Evolutionary conservation across 129 eudicot species (phyloP), one percentile per base, ranked within the genome.

Genomic region (Helichrysum umbraculigerum): DNA sequence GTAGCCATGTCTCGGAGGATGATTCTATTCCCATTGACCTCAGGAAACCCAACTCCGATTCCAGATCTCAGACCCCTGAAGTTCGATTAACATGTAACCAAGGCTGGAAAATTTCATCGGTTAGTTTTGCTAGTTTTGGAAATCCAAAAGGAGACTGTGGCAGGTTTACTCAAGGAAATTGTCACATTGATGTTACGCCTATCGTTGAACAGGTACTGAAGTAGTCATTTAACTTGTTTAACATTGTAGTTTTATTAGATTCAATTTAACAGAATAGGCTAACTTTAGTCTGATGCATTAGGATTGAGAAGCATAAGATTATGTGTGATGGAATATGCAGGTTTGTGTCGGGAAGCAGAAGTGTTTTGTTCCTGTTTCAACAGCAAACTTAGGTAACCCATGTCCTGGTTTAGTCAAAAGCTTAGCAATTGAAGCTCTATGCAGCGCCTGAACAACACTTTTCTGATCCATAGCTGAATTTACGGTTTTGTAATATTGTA

Each of bases 61-160:
- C 83, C 54, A 52, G 50, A 59, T 79, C 87, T 54, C 81, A 50
- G 70, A 81, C 14, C 37, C 92, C 92, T 61, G 68, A 76, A 71
- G 79, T 85, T 65, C 88, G 77, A 67, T 79, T 90, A 75, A 64
- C 50, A 7, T 90, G 96, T 85, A 92, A 87, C 9, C 74, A 71
- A 28, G 92, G 90, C 54, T 85, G 87, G 88, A 76, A 57, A 54
- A 83, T 90, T 29, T 44, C 85, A 56, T 76, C 87, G 5, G 20
- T 90, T 73, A 52, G 56, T 20, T 90, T 87, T 54, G 96, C 96
- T 3, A 83, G 92, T 83, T 87, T 81, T 76, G 96, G 96, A 19
- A 84, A 76, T 68, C 88, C 89, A 7, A 37, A 68, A 79, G 96
- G 96, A 44, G 83, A 58, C 19, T 90, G 96, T 75, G 92, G 92